Percentiles rank a stretch among this genome's conserved stretches.
Conservation (phyloP, 2,329 filamentous ascomycete genomes). For the Pseudocercospora musae region DNA sequence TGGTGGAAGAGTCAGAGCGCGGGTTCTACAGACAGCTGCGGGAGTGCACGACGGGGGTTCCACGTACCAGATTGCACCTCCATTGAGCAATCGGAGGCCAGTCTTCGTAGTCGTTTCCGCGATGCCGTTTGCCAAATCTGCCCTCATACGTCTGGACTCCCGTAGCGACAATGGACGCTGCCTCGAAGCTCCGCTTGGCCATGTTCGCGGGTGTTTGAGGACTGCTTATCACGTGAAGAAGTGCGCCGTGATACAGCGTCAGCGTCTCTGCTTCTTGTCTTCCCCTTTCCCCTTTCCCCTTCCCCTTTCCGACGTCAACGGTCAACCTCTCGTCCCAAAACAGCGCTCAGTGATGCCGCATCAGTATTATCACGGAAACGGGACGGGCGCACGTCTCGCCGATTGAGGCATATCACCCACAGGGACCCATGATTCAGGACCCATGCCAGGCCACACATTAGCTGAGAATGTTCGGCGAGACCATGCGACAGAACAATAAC, state of each 20-base stretch:
- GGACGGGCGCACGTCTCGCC: background rate
- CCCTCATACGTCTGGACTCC: conserved; percentile 26
- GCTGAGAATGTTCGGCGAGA: conserved; percentile 11
- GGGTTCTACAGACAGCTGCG: conserved; percentile 9
- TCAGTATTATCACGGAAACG: too few species aligned
- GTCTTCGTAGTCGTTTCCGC: conserved; percentile 22
- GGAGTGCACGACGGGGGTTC: background rate
- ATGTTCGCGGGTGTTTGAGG: conserved; percentile 8
- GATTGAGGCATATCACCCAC: background rate
- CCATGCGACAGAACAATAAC: conserved; percentile 9
- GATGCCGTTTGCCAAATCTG: conserved; percentile 28
- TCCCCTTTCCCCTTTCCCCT: too few species aligned
- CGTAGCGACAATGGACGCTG: conserved; percentile 24
- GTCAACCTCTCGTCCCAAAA: background rate
- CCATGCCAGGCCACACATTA: background rate
- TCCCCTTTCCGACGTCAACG: background rate
- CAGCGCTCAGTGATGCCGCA: too few species aligned
- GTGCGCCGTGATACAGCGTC: background rate
- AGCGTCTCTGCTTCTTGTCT: too few species aligned
- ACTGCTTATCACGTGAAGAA: background rate
- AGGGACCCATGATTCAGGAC: background rate
- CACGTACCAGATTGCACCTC: conserved; percentile 42
- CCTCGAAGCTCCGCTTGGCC: conserved; percentile 19
- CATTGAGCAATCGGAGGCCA: conserved; percentile 34
- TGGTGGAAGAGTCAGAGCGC: conserved; percentile 13